These are phyloP conservation scores for Neodidymelliopsis sp. DNA, from an alignment of 2,329 filamentous ascomycete genomes.

Conservation along the genomic window DNA sequence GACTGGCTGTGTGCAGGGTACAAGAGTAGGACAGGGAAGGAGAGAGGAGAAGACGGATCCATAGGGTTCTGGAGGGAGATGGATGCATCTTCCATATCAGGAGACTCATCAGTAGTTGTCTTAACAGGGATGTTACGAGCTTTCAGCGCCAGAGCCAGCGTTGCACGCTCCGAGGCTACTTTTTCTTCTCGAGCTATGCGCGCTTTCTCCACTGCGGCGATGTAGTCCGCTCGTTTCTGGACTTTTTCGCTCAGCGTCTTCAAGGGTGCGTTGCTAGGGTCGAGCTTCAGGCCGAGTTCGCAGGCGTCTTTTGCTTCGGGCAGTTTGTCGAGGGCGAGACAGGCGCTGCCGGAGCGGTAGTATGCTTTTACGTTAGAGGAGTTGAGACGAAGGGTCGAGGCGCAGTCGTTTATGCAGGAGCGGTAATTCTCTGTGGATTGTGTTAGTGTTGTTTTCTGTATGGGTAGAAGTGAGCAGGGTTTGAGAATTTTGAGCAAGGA, in stretches of 20 bases:
- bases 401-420: constrained; percentile 84
- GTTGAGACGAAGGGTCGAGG: constrained; percentile 79
- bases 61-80: constrained; percentile 75
- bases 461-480: not conserved
- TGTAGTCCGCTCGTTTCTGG: constrained; percentile 61
- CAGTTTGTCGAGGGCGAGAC: constrained; percentile 80
- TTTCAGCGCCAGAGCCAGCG: constrained; percentile 62
- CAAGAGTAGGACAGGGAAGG: constrained; percentile 81
- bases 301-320: constrained; percentile 83
- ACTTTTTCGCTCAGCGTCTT: constrained; percentile 69
- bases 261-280: constrained; percentile 73
- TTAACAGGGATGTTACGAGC: constrained; percentile 75
- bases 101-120: constrained; percentile 74
- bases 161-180: constrained; percentile 63
- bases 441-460: constrained; percentile 7
- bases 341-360: constrained; percentile 82
- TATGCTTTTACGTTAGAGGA: constrained; percentile 85
- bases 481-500: constrained; percentile 1
- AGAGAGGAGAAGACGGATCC: constrained; percentile 74
- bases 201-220: constrained; percentile 63
- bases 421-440: constrained; percentile 75
- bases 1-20: constrained; percentile 84
- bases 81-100: constrained; percentile 85
- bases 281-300: constrained; percentile 74
- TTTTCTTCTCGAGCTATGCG: constrained; percentile 65